These are phyloP conservation scores for Corymbia maculata DNA, from an alignment of 345 rosid genomes.

Conservation along the genomic window DNA sequence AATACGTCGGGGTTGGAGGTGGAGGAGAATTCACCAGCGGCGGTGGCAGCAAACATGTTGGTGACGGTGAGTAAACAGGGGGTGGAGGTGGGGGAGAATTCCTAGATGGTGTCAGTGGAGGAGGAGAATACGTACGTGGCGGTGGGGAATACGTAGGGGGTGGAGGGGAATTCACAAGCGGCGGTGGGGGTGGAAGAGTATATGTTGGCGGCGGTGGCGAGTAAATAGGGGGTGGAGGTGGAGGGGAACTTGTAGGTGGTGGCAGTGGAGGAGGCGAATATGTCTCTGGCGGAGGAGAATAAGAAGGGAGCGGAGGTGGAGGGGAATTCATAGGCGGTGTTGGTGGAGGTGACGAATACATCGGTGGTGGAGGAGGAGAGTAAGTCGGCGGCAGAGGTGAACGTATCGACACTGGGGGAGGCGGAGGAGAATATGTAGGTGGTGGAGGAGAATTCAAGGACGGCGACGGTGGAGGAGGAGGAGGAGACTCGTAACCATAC, in stretches of 20 bases:
- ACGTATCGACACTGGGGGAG: background rate
- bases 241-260: background rate
- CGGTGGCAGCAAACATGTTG: background rate
- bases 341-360: background rate
- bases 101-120: background rate
- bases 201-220: background rate
- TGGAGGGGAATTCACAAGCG: background rate
- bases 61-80: background rate
- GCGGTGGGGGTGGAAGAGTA: background rate
- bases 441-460: background rate
- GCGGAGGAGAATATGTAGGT: background rate
- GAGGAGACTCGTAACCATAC: background rate
- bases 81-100: background rate
- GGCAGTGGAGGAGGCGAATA: background rate
- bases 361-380: background rate
- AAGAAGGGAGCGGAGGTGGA: background rate
- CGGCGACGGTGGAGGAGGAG: background rate
- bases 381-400: background rate
- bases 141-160: background rate
- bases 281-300: background rate
- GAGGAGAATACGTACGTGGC: background rate
- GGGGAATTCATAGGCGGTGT: background rate
- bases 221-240: background rate
- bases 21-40: too few species aligned
- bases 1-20: background rate